These are phyloP conservation scores for Boletus rex-veris DNA, from an alignment of 768 basidiomycete species.

Conservation along the genomic window DNA sequence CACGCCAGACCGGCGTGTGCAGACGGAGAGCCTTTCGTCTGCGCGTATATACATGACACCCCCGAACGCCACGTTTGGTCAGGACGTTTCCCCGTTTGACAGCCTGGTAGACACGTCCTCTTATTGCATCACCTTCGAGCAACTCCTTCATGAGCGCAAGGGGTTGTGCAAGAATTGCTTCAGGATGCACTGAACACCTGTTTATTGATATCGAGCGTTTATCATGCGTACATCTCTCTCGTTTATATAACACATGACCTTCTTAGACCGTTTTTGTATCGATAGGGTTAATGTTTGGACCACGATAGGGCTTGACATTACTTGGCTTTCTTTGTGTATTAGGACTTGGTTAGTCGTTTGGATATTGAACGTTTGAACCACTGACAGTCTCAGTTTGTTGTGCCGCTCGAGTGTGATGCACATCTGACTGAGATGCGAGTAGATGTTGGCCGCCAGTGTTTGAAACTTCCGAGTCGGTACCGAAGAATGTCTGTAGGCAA, in stretches of 20 bases:
- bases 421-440: no score
- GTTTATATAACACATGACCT: not conserved
- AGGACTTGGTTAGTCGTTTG: no score
- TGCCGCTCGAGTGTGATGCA: no score
- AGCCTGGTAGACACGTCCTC: slow-evolving; percentile 49
- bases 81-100: slow-evolving; percentile 63
- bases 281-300: no score
- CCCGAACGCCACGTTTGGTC: slow-evolving; percentile 29
- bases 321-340: no score
- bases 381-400: no score
- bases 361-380: no score
- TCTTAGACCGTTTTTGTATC: not conserved
- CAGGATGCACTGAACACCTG: slow-evolving; percentile 41
- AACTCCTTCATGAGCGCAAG: slow-evolving; percentile 63
- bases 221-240: not conserved
- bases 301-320: no score
- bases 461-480: no score
- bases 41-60: slow-evolving; percentile 27
- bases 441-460: no score
- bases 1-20: slow-evolving; percentile 43
- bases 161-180: slow-evolving; percentile 69
- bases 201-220: not conserved
- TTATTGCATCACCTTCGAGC: slow-evolving; percentile 54
- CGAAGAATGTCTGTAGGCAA: no score
- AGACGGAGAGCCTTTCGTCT: slow-evolving; percentile 12